A percentile compares a stretch with the other conserved stretches of the same genome.
These are phyloP conservation scores for Hemileia vastatrix DNA, from an alignment of 1,284 basidiomycete genomes.

Conservation along the genomic window DNA sequence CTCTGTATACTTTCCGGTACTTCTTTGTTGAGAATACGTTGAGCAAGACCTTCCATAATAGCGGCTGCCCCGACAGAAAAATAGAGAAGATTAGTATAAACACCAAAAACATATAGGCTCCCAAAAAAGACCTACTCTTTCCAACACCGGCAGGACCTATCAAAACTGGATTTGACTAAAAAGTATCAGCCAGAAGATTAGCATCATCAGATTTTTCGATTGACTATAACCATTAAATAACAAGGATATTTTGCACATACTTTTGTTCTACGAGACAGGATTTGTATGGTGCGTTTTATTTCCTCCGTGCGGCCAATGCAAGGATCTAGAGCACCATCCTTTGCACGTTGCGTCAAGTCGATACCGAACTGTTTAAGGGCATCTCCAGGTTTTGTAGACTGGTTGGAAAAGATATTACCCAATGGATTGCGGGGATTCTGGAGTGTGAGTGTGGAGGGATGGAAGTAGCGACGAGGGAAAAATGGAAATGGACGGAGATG, in stretches of 20 bases:
- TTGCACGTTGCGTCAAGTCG: constrained; percentile 73
- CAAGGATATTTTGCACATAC: background rate
- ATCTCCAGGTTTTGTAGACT: constrained; percentile 30
- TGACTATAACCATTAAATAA: background rate
- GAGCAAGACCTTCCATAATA: constrained; percentile 81
- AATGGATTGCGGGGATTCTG: too few relatives aligned
- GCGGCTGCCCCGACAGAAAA: too few relatives aligned
- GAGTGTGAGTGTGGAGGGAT: too few relatives aligned
- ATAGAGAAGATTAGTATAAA: background rate
- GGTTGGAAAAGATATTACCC: constrained; percentile 38
- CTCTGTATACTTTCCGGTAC: constrained; percentile 56
- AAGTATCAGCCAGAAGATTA: background rate
- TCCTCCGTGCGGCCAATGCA: constrained; percentile 66
- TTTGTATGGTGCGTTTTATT: constrained; percentile 80
- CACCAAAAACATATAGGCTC: constrained; percentile 41
- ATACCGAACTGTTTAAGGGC: constrained; percentile 53
- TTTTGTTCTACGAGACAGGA: constrained; percentile 40
- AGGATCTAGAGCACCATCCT: constrained; percentile 74
- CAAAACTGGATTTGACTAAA: constrained; percentile 73
- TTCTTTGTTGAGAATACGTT: constrained; percentile 75
- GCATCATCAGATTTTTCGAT: background rate
- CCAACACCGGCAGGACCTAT: constrained; percentile 46
- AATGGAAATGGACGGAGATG: too few relatives aligned
- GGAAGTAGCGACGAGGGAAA: too few relatives aligned
- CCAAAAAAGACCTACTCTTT: constrained; percentile 23